phyloP scores from a whole-genome alignment of 2,329 filamentous ascomycete species.

The Diaporthe nobilis region DNA sequence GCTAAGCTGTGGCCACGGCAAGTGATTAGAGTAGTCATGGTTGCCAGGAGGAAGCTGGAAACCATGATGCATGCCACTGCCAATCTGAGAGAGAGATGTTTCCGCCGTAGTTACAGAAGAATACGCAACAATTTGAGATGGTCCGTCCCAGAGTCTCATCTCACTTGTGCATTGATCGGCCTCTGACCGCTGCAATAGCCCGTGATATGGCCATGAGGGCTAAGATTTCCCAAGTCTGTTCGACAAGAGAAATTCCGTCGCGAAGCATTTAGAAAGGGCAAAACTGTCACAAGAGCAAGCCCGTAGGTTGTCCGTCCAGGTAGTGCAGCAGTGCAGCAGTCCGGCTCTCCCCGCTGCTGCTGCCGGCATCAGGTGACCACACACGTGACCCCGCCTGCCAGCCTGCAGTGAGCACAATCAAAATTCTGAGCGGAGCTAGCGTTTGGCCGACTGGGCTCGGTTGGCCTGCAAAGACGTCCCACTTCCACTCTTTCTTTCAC shows the following conservation, averaged over 20 bases:
- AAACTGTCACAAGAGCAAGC: background rate
- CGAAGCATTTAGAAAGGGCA: background rate
- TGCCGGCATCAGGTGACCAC: background rate
- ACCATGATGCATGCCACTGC: background rate
- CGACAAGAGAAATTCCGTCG: background rate
- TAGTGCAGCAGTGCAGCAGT: background rate
- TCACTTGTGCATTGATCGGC: background rate
- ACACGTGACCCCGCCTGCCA: conserved; percentile 11
- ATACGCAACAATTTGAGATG: background rate
- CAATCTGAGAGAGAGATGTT: background rate
- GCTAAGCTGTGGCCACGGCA: background rate
- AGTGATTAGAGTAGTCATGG: background rate
- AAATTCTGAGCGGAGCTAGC: conserved; percentile 33
- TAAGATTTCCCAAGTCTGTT: no score
- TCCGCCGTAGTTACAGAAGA: no score
- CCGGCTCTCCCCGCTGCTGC: background rate
- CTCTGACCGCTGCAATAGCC: background rate
- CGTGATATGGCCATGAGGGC: background rate
- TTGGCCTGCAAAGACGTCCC: conserved; percentile 35
- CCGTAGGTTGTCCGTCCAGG: background rate
- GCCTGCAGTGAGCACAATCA: conserved; percentile 21
- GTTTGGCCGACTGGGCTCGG: conserved; percentile 28
- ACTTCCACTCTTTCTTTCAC: conserved; percentile 39
- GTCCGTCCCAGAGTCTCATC: background rate
- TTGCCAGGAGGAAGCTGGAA: background rate